These are phyloP conservation scores for Lipomyces kockii DNA, from an alignment of 805 yeast species.

Conservation along the genomic window DNA sequence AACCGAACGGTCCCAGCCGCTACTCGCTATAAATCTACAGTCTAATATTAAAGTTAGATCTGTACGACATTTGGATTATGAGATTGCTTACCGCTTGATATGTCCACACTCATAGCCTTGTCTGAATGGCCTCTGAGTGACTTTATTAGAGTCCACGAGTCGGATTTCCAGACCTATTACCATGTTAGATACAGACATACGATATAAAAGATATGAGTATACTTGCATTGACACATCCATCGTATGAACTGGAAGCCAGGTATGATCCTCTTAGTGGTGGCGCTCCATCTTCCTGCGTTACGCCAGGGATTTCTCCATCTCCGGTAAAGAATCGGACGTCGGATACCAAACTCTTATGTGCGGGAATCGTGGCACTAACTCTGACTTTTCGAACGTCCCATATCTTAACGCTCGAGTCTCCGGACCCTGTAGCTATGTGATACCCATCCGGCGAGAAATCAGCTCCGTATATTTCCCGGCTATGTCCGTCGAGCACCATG, in stretches of 20 bases:
- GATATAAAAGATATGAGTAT: not conserved
- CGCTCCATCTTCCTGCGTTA: constrained; percentile 40
- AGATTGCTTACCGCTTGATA: constrained; percentile 42
- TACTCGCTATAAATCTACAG: constrained; percentile 55
- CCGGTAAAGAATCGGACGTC: constrained; percentile 58
- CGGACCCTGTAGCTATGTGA: constrained; percentile 80
- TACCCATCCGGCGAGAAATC: constrained; percentile 80
- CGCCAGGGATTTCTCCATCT: constrained; percentile 37
- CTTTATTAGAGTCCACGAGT: constrained; percentile 66
- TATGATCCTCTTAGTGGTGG: constrained; percentile 51
- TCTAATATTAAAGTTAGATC: constrained; percentile 32
- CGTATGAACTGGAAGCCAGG: constrained; percentile 70
- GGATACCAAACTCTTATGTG: constrained; percentile 75
- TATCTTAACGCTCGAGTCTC: constrained; percentile 75
- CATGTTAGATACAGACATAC: not conserved
- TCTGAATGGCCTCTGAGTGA: constrained; percentile 65
- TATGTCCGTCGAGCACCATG: constrained; percentile 66
- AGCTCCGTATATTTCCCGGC: constrained; percentile 67
- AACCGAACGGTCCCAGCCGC: constrained; percentile 86
- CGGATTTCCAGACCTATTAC: constrained; percentile 59
- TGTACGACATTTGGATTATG: not conserved
- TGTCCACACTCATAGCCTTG: constrained; percentile 72
- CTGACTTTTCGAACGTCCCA: constrained; percentile 79
- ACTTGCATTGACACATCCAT: constrained; percentile 58
- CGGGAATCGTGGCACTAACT: constrained; percentile 58